phyloP scores from a whole-genome alignment of 2,329 filamentous ascomycete species.

The Pseudopithomyces chartarum region DNA sequence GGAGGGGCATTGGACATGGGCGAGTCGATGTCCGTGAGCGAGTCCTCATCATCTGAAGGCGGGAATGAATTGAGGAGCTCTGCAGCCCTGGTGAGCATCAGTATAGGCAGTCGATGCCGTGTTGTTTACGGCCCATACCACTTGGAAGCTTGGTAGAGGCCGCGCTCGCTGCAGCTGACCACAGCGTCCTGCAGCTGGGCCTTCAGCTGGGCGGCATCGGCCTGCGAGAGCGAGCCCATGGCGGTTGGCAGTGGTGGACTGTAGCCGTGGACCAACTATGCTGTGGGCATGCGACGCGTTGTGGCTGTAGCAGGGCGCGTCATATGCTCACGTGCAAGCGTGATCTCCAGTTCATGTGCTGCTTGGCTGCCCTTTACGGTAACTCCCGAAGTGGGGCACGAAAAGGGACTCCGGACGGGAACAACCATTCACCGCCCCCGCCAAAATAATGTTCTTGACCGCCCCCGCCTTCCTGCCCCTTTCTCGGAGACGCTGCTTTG shows the following conservation, averaged over 20 bases:
- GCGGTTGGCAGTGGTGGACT: conserved; percentile 1
- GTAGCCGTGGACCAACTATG: conserved; percentile 2
- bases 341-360: too few relatives aligned
- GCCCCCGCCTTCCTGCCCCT: conserved; percentile 15
- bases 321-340: conserved; percentile 26
- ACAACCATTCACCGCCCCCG: conserved; percentile 19
- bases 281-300: neutral
- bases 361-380: conserved; percentile 22
- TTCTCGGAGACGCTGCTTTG: neutral
- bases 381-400: conserved; percentile 13
- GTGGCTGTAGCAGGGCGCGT: conserved; percentile 1
- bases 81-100: conserved; percentile 72
- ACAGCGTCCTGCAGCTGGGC: conserved; percentile 82
- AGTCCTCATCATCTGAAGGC: conserved; percentile 56
- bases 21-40: conserved; percentile 64
- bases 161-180: conserved; percentile 89
- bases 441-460: conserved; percentile 19
- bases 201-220: conserved; percentile 65
- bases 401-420: conserved; percentile 20
- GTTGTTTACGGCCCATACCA: conserved; percentile 64
- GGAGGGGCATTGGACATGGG: conserved; percentile 60
- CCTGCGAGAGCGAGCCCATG: conserved; percentile 43
- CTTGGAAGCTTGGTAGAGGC: conserved; percentile 94
- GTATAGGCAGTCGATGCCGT: conserved; percentile 10
- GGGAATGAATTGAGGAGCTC: conserved; percentile 88